Base-by-base conservation (phyloP, 306 rosid species). In the Mimosa pudica region DNA sequence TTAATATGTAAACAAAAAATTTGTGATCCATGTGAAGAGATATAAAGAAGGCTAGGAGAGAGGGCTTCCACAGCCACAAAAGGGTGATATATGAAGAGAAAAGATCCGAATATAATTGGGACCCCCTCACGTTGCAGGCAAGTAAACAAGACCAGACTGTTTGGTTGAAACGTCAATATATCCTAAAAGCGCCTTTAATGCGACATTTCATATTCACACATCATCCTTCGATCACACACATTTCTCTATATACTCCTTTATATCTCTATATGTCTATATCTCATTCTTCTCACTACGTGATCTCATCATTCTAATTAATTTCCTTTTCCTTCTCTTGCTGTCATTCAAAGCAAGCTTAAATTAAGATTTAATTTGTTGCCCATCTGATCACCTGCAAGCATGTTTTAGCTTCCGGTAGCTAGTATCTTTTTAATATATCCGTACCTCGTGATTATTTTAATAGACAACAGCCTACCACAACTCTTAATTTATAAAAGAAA, bases 121-220 rank as follows among this genome's bases (percentile, higher is more conserved):
- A 84, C 91, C 83, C 83, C 85, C 89, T 70, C 52, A 80, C 60
- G 75, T 85, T 47, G 76, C 85, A 79, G 89, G 78, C 20, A 74
- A 74, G 76, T 81, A 86, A 80, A 85, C 71, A 82, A 78, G 89
- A 77, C 77, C 33, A 35, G 76, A 57, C 45, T 18, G 86, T 10
- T 83, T 82, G 24, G 93, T 86, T 92, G 92, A 88, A 79, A 80
- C 66, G 91, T 94, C 97, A 70, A 82, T 76, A 61, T 85, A 45
- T 68, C 71, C 79, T 62, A 88, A 90, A 94, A 88, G 91, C 70
- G 86, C 77, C 76, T 77, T 86, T 77, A 89, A 85, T 86, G 73
- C 83, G 84, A 77, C 82, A 49, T 70, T 49, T 75, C 78, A 55
- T 76, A 66, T 82, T 54, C 78, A 58, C 52, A 9, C 52, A 10